Evolutionary conservation across 2,329 filamentous ascomycete species (phyloP).

Genomic region (Chaetomiaceae sp.): DNA sequence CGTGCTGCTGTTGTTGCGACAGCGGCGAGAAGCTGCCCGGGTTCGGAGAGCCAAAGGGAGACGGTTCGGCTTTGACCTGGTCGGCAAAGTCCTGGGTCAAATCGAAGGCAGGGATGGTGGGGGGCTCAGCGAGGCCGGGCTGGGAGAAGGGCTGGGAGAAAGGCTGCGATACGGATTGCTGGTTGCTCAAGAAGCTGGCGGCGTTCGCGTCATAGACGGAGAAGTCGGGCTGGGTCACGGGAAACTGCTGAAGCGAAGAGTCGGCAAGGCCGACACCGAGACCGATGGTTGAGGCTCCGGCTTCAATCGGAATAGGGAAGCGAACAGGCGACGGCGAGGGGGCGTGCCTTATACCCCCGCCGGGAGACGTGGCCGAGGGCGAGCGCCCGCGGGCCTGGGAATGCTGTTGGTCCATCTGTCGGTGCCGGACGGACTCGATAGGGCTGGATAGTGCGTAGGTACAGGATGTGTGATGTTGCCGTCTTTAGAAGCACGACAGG

Average conservation of each 20-base stretch:
- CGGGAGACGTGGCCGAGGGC: slow-evolving; percentile 46
- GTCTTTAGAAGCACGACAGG: slow-evolving; percentile 37
- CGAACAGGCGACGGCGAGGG: slow-evolving; percentile 58
- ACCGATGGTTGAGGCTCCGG: slow-evolving; percentile 38
- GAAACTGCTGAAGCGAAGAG: slow-evolving; percentile 41
- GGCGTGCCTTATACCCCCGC: slow-evolving; percentile 56
- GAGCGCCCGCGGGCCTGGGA: slow-evolving; percentile 52
- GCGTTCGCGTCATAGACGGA: slow-evolving; percentile 41
- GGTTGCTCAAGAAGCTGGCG: slow-evolving; percentile 47
- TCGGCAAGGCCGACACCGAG: slow-evolving; percentile 55
- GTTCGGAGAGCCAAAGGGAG: slow-evolving; percentile 38
- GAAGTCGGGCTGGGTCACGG: slow-evolving; percentile 40
- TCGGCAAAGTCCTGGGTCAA: slow-evolving; percentile 42
- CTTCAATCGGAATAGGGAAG: slow-evolving; percentile 48
- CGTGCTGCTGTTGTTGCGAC: slow-evolving; percentile 27
- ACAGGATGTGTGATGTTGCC: slow-evolving; percentile 27
- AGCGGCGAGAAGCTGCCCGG: slow-evolving; percentile 39
- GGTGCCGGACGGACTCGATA: slow-evolving; percentile 19
- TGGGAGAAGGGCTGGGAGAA: slow-evolving; percentile 39
- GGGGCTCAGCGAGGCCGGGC: slow-evolving; percentile 36
- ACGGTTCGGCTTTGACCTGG: slow-evolving; percentile 37
- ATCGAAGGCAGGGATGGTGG: slow-evolving; percentile 36
- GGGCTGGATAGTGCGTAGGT: slow-evolving; percentile 4
- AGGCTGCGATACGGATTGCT: slow-evolving; percentile 40
- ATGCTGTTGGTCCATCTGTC: slow-evolving; percentile 49